A percentile compares a stretch with the other conserved stretches of the same genome.
These are phyloP conservation scores for Gracilaria domingensis DNA, from an alignment of 23 red algal species.

Conservation along the genomic window DNA sequence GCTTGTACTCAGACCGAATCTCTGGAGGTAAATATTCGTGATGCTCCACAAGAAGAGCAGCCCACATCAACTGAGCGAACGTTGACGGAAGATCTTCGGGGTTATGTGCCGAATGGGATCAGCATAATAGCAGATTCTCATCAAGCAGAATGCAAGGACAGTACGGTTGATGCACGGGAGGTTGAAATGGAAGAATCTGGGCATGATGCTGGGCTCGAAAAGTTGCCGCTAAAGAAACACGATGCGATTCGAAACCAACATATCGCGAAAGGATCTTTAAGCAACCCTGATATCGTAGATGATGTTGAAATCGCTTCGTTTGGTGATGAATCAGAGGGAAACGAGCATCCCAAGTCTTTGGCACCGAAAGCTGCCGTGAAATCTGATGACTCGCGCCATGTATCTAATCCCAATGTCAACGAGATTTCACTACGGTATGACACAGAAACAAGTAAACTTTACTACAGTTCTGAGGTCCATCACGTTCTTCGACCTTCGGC, in stretches of 20 bases:
- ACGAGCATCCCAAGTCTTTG: not conserved
- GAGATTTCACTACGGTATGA: not conserved
- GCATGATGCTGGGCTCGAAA: not conserved
- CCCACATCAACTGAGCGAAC: slow-evolving; percentile 32
- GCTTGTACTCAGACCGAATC: slow-evolving; percentile 63
- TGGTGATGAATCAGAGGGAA: not conserved
- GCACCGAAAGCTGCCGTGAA: not conserved
- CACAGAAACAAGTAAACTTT: slow-evolving; percentile 43
- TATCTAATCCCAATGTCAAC: not conserved
- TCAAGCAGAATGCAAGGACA: slow-evolving; percentile 7
- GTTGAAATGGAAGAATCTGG: slow-evolving; percentile 3
- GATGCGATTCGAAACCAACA: not conserved
- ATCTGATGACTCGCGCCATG: not conserved
- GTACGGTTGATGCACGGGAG: not conserved
- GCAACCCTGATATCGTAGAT: not conserved
- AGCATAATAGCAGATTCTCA: not conserved
- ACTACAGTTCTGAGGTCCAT: slow-evolving; percentile 40
- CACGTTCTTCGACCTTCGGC: slow-evolving; percentile 35
- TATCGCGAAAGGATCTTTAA: not conserved
- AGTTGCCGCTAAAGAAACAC: not conserved
- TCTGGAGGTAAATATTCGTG: not conserved
- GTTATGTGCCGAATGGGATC: slow-evolving; percentile 22
- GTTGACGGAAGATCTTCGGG: slow-evolving; percentile 2
- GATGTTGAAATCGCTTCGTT: slow-evolving; percentile 38
- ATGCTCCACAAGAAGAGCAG: not conserved